A percentile compares a stretch with the other conserved stretches of the same genome.
Evolutionary conservation across 331 rosid species (phyloP).

Genomic region (Rhamnella rubrinervis): DNA sequence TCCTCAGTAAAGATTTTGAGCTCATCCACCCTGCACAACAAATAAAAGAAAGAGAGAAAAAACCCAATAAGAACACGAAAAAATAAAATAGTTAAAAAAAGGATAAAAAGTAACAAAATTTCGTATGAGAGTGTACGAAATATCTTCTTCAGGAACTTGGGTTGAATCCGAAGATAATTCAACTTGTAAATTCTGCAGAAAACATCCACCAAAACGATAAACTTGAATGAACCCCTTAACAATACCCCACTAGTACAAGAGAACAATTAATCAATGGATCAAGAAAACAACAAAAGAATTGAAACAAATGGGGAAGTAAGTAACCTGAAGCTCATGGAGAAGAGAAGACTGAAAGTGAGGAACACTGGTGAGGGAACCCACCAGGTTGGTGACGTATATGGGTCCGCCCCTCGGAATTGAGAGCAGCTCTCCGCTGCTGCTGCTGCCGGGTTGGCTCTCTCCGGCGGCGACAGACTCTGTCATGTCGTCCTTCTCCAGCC

Average conservation of each 20-base stretch:
- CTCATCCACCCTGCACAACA: slow-evolving; percentile 60
- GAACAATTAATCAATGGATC: background rate
- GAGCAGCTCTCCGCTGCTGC: slow-evolving; percentile 19
- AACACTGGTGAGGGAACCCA: slow-evolving; percentile 53
- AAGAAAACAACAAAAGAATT: background rate
- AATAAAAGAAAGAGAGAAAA: background rate
- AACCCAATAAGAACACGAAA: background rate
- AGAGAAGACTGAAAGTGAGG: slow-evolving; percentile 49
- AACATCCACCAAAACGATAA: background rate
- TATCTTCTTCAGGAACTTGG: slow-evolving; percentile 37
- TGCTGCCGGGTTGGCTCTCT: background rate
- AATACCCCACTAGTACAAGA: background rate
- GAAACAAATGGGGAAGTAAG: background rate
- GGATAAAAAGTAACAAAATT: background rate
- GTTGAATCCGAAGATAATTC: slow-evolving; percentile 41
- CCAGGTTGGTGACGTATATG: slow-evolving; percentile 58
- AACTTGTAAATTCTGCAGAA: slow-evolving; percentile 50
- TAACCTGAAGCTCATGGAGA: slow-evolving; percentile 59
- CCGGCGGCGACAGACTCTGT: slow-evolving; percentile 1
- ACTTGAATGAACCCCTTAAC: background rate
- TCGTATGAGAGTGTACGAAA: slow-evolving; percentile 41
- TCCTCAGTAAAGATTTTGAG: slow-evolving; percentile 71
- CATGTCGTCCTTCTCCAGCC: background rate
- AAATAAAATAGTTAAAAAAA: background rate
- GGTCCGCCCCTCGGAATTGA: slow-evolving; percentile 81